A percentile compares a stretch with the other conserved stretches of the same genome.
Conservation (phyloP, 495 filamentous ascomycete genomes). For the Extremus antarcticus region DNA sequence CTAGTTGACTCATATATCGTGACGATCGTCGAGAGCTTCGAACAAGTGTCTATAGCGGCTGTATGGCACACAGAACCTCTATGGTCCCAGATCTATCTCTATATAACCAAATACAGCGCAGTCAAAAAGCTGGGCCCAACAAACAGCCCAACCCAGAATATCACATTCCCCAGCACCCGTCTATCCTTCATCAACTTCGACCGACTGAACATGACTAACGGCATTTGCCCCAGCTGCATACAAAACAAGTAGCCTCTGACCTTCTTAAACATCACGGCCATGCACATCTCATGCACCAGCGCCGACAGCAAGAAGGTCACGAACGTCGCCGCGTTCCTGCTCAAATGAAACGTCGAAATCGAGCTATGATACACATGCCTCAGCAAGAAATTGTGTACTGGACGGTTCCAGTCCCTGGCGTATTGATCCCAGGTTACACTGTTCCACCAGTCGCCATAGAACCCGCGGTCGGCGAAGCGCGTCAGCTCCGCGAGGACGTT, state of each 20-base stretch:
- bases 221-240: conserved; percentile 60
- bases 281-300: conserved; percentile 61
- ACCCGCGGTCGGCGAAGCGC: conserved; percentile 62
- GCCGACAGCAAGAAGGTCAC: conserved; percentile 63
- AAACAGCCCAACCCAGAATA: conserved; percentile 67
- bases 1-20: too few species aligned
- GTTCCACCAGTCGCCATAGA: conserved; percentile 62
- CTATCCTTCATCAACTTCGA: conserved; percentile 49
- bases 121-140: conserved; percentile 62
- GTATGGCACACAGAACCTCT: background rate
- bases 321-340: conserved; percentile 57
- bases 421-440: conserved; percentile 53
- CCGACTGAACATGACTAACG: conserved; percentile 52
- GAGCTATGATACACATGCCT: conserved; percentile 65
- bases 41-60: background rate
- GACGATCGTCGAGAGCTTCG: too few species aligned
- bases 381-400: conserved; percentile 60
- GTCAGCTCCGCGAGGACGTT: conserved; percentile 67
- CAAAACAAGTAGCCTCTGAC: conserved; percentile 60
- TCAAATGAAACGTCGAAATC: conserved; percentile 58
- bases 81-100: background rate
- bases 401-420: conserved; percentile 64
- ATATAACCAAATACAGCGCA: conserved; percentile 60
- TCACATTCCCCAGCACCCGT: conserved; percentile 53
- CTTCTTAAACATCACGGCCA: conserved; percentile 69